These are phyloP conservation scores for Solanum corneliomulleri DNA, from an alignment of 257 asterid species.

Conservation along the genomic window DNA sequence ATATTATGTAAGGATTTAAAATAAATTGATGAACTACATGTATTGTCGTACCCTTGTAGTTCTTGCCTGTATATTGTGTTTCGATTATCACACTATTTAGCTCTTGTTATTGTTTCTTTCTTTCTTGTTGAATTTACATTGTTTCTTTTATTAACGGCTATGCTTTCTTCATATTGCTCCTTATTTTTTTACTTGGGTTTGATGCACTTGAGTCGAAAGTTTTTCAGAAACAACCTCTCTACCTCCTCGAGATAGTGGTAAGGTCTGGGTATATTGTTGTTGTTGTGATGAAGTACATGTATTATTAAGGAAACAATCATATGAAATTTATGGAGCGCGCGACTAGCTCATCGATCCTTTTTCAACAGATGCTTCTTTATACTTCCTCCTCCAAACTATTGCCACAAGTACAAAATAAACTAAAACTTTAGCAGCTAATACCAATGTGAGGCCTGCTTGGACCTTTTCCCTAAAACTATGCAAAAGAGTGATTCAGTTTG, in stretches of 20 bases:
- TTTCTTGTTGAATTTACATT: not conserved
- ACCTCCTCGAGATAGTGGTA: not conserved
- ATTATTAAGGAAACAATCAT: not conserved
- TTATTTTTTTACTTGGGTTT: not conserved
- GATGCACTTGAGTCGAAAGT: not conserved
- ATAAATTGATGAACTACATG: not conserved
- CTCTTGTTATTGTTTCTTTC: not conserved
- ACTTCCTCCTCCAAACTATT: not conserved
- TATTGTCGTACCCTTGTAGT: not conserved
- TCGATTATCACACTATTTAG: not conserved
- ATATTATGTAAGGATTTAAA: not conserved
- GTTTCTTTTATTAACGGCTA: not conserved
- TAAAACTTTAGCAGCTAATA: not conserved
- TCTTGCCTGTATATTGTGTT: not conserved
- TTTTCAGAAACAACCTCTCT: not conserved
- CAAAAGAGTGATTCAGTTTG: not conserved
- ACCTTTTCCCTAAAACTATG: not conserved
- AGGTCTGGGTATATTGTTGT: not conserved
- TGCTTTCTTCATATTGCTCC: not conserved
- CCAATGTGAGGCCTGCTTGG: not conserved
- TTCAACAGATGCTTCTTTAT: not conserved
- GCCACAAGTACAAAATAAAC: not conserved
- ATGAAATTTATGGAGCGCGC: not conserved
- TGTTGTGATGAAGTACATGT: not conserved
- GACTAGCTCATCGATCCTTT: not conserved